phyloP scores from a whole-genome alignment of 805 yeast genomes.

The Suhomyces faveliae region DNA sequence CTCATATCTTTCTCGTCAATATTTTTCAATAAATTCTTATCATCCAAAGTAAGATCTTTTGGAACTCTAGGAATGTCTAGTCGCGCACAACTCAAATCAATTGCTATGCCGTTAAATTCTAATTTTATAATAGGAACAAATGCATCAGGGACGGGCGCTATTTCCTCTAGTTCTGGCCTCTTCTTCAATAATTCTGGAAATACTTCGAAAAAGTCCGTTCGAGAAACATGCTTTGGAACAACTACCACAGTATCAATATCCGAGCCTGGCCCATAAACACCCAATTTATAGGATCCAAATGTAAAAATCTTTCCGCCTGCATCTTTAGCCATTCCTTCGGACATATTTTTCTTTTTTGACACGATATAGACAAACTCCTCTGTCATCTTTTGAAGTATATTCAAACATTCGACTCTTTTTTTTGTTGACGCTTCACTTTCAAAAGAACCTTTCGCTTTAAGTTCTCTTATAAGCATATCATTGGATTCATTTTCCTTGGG shows the following conservation, averaged over 20 bases:
- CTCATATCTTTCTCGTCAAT: constrained; percentile 89
- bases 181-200: constrained; percentile 67
- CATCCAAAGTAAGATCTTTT: constrained; percentile 65
- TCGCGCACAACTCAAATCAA: constrained; percentile 85
- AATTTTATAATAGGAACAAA: constrained; percentile 95
- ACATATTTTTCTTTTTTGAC: constrained; percentile 81
- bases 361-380: constrained; percentile 83
- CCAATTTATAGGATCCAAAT: constrained; percentile 89
- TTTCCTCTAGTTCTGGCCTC: constrained; percentile 84
- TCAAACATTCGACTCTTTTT: constrained; percentile 73
- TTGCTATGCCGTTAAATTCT: constrained; percentile 85
- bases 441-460: constrained; percentile 82
- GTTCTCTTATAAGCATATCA: constrained; percentile 71
- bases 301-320: constrained; percentile 98
- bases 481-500: constrained; percentile 74
- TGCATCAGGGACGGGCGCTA: constrained; percentile 93
- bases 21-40: constrained; percentile 81
- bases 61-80: constrained; percentile 86
- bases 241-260: constrained; percentile 97
- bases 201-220: constrained; percentile 85
- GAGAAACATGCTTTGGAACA: constrained; percentile 90
- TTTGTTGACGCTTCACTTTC: constrained; percentile 83
- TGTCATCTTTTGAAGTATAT: constrained; percentile 66
- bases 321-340: constrained; percentile 95
- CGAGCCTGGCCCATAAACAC: constrained; percentile 97